These are phyloP conservation scores for Solanum clarkiae DNA, from an alignment of 257 asterid species.

Conservation along the genomic window DNA sequence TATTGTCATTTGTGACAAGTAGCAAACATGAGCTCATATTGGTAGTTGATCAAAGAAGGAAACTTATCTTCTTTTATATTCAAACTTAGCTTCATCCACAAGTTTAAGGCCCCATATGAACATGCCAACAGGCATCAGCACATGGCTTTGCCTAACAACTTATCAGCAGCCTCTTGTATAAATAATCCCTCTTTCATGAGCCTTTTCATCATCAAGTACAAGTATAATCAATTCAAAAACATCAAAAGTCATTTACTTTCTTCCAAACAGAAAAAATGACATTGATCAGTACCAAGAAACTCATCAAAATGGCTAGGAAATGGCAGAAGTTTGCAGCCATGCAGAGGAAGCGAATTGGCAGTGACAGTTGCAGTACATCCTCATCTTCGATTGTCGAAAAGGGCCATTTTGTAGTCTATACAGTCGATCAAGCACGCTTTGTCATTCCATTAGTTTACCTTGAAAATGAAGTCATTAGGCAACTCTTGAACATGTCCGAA, in stretches of 20 bases:
- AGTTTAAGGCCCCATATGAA: background rate
- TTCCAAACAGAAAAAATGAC: background rate
- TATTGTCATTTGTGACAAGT: background rate
- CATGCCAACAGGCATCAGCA: background rate
- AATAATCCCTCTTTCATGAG: background rate
- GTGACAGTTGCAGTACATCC: background rate
- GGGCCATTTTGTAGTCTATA: background rate
- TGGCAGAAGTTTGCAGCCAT: background rate
- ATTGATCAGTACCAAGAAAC: background rate
- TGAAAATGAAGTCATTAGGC: background rate
- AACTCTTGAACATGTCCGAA: background rate
- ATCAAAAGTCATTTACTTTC: background rate
- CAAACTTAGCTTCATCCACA: background rate
- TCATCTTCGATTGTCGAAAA: background rate
- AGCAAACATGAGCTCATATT: background rate
- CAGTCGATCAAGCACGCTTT: background rate
- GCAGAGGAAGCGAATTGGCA: background rate
- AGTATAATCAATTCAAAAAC: background rate
- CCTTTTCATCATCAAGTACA: background rate
- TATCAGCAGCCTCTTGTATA: background rate
- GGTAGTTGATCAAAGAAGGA: background rate
- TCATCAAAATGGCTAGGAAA: background rate
- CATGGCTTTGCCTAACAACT: background rate
- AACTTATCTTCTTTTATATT: background rate
- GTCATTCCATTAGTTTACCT: background rate